phyloP scores from a whole-genome alignment of 805 yeast species.

The Clavispora phyllophila region DNA sequence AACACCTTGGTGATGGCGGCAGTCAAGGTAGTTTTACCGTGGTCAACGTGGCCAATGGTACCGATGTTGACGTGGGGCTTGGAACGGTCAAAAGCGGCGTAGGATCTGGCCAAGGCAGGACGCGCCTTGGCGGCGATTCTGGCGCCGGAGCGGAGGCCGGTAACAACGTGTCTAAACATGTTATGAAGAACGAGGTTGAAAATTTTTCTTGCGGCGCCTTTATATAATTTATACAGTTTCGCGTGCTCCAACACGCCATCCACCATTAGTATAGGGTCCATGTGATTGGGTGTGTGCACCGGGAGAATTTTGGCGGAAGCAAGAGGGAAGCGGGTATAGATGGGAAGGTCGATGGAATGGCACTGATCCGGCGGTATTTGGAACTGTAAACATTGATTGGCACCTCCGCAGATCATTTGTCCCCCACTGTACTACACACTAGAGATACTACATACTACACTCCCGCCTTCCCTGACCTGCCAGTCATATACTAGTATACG shows the following conservation, averaged over 20 bases:
- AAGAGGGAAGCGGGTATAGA: no score
- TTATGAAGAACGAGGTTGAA: constrained; percentile 2
- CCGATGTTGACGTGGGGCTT: constrained; percentile 97
- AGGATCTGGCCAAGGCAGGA: constrained; percentile 29
- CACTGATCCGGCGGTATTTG: no score
- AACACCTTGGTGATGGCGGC: constrained; percentile 98
- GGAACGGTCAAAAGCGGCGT: constrained; percentile 85
- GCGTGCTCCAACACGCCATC: background rate
- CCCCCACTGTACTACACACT: no score
- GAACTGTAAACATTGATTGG: no score
- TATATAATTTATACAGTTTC: background rate
- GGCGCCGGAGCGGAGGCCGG: constrained; percentile 25
- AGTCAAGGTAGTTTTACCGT: constrained; percentile 96
- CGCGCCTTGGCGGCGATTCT: constrained; percentile 20
- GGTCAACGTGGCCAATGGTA: constrained; percentile 98
- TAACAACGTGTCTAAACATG: constrained; percentile 27
- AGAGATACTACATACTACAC: no score
- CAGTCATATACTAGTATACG: no score
- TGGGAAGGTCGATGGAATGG: no score
- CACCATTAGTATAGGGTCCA: no score
- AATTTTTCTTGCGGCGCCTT: constrained; percentile 3
- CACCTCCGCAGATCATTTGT: no score
- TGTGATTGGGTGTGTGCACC: no score
- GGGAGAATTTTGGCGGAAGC: no score
- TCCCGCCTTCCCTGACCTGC: no score